Base-by-base conservation (phyloP, 164 flowering plant genomes). In the Nymphaea colorata region DNA sequence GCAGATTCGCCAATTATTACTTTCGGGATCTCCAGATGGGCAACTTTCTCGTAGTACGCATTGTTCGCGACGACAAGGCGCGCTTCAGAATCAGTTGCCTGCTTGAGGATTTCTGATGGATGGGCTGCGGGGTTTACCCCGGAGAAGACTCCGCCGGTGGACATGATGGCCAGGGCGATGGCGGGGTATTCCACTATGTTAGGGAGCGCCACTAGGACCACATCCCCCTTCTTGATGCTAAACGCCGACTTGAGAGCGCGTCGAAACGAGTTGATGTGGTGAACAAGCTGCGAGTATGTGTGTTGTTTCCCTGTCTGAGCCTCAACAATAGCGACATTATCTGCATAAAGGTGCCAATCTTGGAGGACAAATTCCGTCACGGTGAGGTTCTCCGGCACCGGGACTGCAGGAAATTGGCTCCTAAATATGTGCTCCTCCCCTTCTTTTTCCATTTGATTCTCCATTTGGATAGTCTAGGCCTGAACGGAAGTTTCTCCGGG, bases 81-180 rank as follows among this genome's bases (percentile, higher is more conserved):
- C 10, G 98, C 97, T 42, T 84, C 91, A 0, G 97, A 82, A 47
- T 73, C 82, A 67, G 90, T 86, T 7, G 76, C 96, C 69, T 95
- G 99, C 73, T 86, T 95, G 81, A 75, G 80, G 47, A 95, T 84
- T 69, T 95, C 98, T 0, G 93, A 87, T 2, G 73, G 73, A 76
- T 88, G 97, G 1, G 83, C 77, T 0, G 78, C 65, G 0, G 99
- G 99, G 71, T 95, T 95, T 2, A 87, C 90, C 6, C 98, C 97
- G 0, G 99, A 92, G 70, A 95, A 92, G 4, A 95, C 88, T 8
- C 96, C 94, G 4, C 99, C 97, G 10, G 98, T 86, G 3, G 91
- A 82, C 98, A 95, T 95, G 41, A 95, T 89, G 41, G 98, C 99
- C 0, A 95, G 82, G 36, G 90, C 91, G 41, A 95, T 75, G 53